Evolutionary conservation across 805 yeast species (phyloP), one percentile per base, ranked within the genome.

Genomic region (Cyberlindnera maclurae): DNA sequence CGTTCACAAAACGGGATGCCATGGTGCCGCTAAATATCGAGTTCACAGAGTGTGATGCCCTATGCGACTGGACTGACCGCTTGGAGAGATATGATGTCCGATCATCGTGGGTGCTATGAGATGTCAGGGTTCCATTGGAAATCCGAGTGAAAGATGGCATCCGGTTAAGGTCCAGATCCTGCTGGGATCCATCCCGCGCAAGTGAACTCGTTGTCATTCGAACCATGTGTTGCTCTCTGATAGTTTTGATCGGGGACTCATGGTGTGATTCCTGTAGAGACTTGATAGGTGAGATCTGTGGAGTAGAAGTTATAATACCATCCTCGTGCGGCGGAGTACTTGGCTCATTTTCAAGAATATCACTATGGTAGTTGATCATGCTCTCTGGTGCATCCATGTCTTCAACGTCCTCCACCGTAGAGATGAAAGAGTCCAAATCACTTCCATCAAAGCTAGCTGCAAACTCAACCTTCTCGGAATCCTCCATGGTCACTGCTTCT

Each of bases 361-460:
- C 46, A 36, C 47, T 51, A 9, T 32, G 26, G 17, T 44, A 40
- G 13, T 37, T 31, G 3, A 20, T 41, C 17, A 41, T 33, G 18
- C 24, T 34, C 6, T 45, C 39, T 12, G 41, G 49, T 8, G 36
- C 41, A 15, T 45, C 37, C 40, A 35, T 18, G 11, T 38, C 40
- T 22, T 39, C 45, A 33, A 28, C 32, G 7, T 40, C 40, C 13
- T 56, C 62, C 40, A 49, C 47, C 3, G 59, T 41, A 2, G 59
- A 46, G 15, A 50, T 47, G 31, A 57, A 47, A 15, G 57, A 48
- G 15, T 57, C 63, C 13, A 51, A 49, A 15, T 57, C 68, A 34
- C 42, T 41, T 29, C 40, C 37, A 8, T 17, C 37, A 5, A 45
- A 41, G 8, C 12, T 36, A 3, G 28, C 12, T 4, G 9, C 13